Base-by-base conservation (phyloP, 139 green algal species). In the Protoeuglena noctilucae region DNA sequence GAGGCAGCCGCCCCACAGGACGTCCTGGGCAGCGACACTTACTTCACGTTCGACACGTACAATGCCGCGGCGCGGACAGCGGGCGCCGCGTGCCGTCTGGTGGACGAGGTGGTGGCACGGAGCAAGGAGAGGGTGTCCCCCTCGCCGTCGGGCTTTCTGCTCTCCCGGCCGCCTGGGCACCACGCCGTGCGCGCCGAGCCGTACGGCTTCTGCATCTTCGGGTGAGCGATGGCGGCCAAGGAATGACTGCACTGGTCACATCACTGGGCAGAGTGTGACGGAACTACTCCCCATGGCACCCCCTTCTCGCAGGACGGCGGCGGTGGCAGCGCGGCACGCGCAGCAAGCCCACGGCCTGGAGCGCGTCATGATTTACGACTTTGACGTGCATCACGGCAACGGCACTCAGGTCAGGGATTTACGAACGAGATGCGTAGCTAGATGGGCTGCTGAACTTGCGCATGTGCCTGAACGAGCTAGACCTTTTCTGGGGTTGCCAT, bases 281-380 rank as follows among this genome's bases (percentile, higher is more conserved):
- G n/a, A n/a, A n/a, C n/a, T n/a, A n/a, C n/a, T n/a, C n/a, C n/a
- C n/a, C n/a, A n/a, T n/a, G n/a, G n/a, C n/a, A n/a, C n/a, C n/a
- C n/a, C n/a, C n/a, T n/a, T n/a, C n/a, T n/a, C n/a, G n/a, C 65
- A 83, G 81, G 72, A 86, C 86, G 55, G 65, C 78, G n/a, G 80
- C 71, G 0, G 56, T 88, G 2, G 74, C 72, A 16, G 77, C 74
- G 2, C 54, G 53, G 41, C 56, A 63, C 25, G 72, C 72, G 14
- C 56, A 74, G 46, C 29, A 69, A 39, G 40, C 45, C 17, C 63
- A 73, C 46, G 67, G 70, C 2, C 63, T 79, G 28, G 0, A 48
- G 23, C 55, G 70, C 1, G 60, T 86, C 17, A 65, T 77, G 4
- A 63, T 86, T 1, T 58, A 83, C 21, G 76, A 81, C 54, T 76